Evolutionary conservation across 1,284 basidiomycete species (phyloP), one percentile per base, ranked within the genome.

Genomic region (Malassezia dermatis): DNA sequence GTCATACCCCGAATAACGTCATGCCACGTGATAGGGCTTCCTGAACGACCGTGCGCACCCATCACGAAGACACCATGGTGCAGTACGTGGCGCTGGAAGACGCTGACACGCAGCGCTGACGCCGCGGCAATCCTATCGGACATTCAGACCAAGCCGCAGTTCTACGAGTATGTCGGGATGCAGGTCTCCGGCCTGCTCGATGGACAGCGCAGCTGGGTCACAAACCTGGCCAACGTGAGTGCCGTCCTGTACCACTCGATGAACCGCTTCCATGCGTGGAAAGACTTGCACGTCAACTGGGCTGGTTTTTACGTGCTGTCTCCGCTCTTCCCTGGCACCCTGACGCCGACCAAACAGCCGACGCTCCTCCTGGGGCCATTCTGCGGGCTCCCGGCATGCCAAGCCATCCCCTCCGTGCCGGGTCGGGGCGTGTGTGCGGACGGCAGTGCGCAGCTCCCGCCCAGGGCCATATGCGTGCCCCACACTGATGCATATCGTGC

Each of bases 101-200:
- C 19, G 28, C 23, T 46, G 19, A 30, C 23, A 32, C 17, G 21
- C 54, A 65, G 61, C 59, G 71, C 71, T 24, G 71, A 74, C 42
- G 68, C 88, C 85, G 66, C 90, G 84, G 60, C 86, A 82, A 61
- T 87, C 82, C 88, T 89, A 83, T 35, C 56, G 28, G 50, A 61
- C 43, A 53, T 74, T 37, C 31, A 49, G 10, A 55, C 61, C 43
- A 75, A 74, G 50, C 40, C 56, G n/a, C 64, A 61, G 13, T 75
- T 77, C 43, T 77, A 77, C 62, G 64, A 63, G 42, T 75, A 77
- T 53, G 62, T 77, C 27, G 53, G 60, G 21, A 34, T 57, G 3
- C 68, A 67, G 4, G 56, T 76, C 13, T 23, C 49, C 0, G 61
- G 60, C 6, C 65, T 77, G 23, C 65, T 76, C 28, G 64, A 62